Conservation (phyloP, 2,329 filamentous ascomycete species). For the Tolypocladium tropicale region DNA sequence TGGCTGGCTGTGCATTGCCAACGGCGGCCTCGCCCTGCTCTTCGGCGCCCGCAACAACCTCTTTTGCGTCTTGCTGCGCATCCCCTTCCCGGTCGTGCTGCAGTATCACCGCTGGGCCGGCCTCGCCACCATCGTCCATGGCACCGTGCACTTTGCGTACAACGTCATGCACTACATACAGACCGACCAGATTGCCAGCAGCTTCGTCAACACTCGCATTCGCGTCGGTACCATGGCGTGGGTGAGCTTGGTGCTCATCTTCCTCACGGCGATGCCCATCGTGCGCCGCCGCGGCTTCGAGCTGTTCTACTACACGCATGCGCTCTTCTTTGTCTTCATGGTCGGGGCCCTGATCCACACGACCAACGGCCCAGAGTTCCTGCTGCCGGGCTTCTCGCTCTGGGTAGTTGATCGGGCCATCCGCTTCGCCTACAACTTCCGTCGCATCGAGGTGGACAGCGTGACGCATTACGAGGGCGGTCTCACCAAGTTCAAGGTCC, state of each 20-base stretch:
- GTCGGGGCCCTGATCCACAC: conserved; percentile 12
- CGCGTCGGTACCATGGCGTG: conserved; percentile 12
- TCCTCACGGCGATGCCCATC: conserved; percentile 9
- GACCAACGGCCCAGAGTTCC: conserved; percentile 12
- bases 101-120: conserved; percentile 13
- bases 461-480: conserved; percentile 8
- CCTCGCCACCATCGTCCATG: conserved; percentile 11
- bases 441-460: conserved; percentile 3
- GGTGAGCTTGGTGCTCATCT: conserved; percentile 8
- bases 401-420: conserved; percentile 12
- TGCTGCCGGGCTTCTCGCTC: conserved; percentile 11
- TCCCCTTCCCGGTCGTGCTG: conserved; percentile 9
- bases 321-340: conserved; percentile 13
- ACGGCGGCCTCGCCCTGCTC: conserved; percentile 13
- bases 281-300: conserved; percentile 11
- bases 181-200: conserved; percentile 10
- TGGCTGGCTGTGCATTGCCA: conserved; percentile 15
- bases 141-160: conserved; percentile 10
- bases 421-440: conserved; percentile 11
- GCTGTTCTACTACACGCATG: conserved; percentile 13
- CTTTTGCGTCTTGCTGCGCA: conserved; percentile 9
- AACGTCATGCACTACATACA: conserved; percentile 10
- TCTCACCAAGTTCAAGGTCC: conserved; percentile 11
- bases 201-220: conserved; percentile 6
- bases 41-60: conserved; percentile 12